phyloP scores from a whole-genome alignment of 345 rosid species.

The Eucalyptus virginea region DNA sequence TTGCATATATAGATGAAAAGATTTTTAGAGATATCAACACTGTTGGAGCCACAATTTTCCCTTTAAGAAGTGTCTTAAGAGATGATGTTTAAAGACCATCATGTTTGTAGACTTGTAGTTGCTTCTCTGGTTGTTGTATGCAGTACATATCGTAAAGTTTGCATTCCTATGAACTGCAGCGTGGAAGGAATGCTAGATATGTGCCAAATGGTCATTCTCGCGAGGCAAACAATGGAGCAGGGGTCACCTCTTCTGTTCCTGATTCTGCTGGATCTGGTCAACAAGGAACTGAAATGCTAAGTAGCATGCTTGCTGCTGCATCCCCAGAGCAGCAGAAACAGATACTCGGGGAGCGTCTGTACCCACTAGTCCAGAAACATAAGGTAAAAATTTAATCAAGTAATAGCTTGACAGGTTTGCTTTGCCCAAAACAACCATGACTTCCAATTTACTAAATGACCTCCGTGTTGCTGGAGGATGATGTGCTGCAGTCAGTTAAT shows the following conservation, averaged over 20 bases:
- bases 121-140: neutral
- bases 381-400: slow-evolving; percentile 20
- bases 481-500: neutral
- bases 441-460: neutral
- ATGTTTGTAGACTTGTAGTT: neutral
- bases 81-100: neutral
- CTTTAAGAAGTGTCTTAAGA: neutral
- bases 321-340: slow-evolving; percentile 49
- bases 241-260: slow-evolving; percentile 2
- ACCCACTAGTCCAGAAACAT: slow-evolving; percentile 50
- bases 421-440: neutral
- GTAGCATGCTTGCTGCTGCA: slow-evolving; percentile 52
- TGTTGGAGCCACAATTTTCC: neutral
- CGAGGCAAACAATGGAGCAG: slow-evolving; percentile 24
- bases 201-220: slow-evolving; percentile 23
- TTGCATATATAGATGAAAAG: neutral
- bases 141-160: neutral
- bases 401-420: neutral
- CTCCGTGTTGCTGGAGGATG: neutral
- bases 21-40: neutral
- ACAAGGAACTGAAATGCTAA: slow-evolving; percentile 31
- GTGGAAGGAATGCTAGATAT: slow-evolving; percentile 18
- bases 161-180: slow-evolving; percentile 2
- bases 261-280: slow-evolving; percentile 11
- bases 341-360: slow-evolving; percentile 48